Percentiles rank a stretch among this genome's conserved stretches.
These are phyloP conservation scores for Chlorella vulgaris DNA, from an alignment of 139 green algal species.

Conservation along the genomic window DNA sequence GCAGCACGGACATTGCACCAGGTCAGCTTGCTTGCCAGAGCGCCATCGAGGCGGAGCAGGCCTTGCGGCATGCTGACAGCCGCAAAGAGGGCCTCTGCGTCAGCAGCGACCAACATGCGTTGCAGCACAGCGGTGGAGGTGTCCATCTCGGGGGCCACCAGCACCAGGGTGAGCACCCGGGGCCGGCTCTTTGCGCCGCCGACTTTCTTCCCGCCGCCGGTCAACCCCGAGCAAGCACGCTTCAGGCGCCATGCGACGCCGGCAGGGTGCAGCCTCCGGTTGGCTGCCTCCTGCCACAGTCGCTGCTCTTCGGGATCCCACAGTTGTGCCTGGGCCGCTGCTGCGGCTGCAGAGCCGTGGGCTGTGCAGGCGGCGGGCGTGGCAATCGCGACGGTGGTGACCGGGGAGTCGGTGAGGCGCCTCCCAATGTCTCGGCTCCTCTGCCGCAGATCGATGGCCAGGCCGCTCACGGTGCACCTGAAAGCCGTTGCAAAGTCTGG, in stretches of 20 bases:
- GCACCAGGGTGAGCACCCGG: slow-evolving; percentile 1
- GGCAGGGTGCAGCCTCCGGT: background rate
- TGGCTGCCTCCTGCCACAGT: background rate
- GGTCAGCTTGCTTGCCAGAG: background rate
- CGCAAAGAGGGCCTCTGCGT: background rate
- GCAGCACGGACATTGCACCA: background rate
- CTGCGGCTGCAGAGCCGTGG: background rate
- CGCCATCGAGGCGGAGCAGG: slow-evolving; percentile 9
- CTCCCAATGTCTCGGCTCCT: background rate
- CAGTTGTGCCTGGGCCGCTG: background rate
- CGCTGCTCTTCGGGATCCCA: slow-evolving; percentile 5
- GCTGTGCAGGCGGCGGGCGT: background rate
- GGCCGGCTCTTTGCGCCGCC: too few species aligned
- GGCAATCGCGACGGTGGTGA: background rate
- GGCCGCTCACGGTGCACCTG: background rate
- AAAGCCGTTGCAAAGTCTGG: background rate
- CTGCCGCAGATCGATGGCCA: background rate
- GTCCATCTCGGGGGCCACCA: slow-evolving; percentile 15
- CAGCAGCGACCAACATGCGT: background rate
- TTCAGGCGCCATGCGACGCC: background rate
- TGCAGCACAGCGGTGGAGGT: background rate
- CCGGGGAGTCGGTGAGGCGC: background rate
- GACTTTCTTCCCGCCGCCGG: too few species aligned
- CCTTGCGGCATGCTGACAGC: slow-evolving; percentile 7
- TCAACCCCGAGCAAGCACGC: background rate